Conservation (phyloP, 768 basidiomycete genomes). For the Fistulinella prunicolor region DNA sequence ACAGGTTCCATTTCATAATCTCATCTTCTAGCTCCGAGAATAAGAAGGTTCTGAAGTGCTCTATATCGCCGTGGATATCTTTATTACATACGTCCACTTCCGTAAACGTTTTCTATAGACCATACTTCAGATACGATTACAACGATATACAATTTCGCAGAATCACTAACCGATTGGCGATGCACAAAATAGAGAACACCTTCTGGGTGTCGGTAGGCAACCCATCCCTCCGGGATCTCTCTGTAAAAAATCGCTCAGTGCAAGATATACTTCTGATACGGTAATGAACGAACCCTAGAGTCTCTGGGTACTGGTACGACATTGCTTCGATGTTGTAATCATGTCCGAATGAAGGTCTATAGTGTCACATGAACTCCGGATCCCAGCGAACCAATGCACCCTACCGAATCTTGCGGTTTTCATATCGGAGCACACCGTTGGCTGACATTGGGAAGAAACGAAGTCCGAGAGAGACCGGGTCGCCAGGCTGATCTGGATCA, state of each 20-base stretch:
- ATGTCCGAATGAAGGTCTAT: background rate
- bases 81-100: slow-evolving; percentile 51
- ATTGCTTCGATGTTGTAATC: slow-evolving; percentile 16
- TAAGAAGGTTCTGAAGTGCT: slow-evolving; percentile 28
- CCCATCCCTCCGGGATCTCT: slow-evolving; percentile 40
- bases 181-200: slow-evolving; percentile 59
- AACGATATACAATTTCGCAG: background rate
- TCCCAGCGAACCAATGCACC: background rate
- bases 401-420: slow-evolving; percentile 9
- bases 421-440: slow-evolving; percentile 8
- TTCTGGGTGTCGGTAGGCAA: slow-evolving; percentile 51
- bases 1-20: slow-evolving; percentile 12
- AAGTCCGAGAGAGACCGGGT: background rate
- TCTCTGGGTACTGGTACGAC: slow-evolving; percentile 16
- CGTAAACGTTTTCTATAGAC: slow-evolving; percentile 49
- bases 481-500: slow-evolving; percentile 10
- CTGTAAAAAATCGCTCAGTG: slow-evolving; percentile 6
- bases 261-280: background rate
- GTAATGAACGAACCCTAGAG: slow-evolving; percentile 14
- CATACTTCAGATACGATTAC: background rate
- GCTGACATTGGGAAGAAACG: slow-evolving; percentile 18
- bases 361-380: background rate
- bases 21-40: slow-evolving; percentile 18
- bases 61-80: slow-evolving; percentile 32
- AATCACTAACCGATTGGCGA: slow-evolving; percentile 38